Conservation (phyloP, 2,329 filamentous ascomycete genomes). For the Calonectria henricotiae region DNA sequence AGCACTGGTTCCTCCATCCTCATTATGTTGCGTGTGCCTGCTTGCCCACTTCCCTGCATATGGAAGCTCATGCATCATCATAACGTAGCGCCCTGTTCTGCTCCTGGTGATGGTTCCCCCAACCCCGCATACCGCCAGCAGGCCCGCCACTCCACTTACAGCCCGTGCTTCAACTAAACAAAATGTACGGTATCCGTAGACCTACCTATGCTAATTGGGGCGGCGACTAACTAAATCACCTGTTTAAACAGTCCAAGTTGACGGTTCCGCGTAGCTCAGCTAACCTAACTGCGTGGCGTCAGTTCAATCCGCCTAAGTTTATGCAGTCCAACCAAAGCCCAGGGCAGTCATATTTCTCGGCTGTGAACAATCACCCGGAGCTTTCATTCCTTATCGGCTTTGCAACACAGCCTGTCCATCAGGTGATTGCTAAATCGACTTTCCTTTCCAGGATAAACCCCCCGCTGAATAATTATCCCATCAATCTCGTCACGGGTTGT, state of each 20-base stretch:
- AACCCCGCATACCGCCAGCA: constrained; percentile 16
- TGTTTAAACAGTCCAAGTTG: not conserved
- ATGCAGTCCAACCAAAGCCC: not conserved
- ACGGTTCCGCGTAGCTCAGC: not conserved
- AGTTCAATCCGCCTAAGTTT: not conserved
- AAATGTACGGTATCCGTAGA: not conserved
- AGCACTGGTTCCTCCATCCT: not conserved
- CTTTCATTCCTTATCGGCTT: not conserved
- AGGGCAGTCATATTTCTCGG: constrained; percentile 1
- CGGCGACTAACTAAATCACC: not conserved
- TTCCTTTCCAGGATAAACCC: not conserved
- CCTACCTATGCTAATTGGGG: not conserved
- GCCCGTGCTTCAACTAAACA: not conserved
- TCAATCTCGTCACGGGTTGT: not conserved
- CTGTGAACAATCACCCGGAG: not conserved
- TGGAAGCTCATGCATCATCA: constrained; percentile 5
- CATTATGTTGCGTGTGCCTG: not conserved
- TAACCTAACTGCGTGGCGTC: not conserved
- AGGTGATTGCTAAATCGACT: not conserved
- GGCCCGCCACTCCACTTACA: constrained; percentile 7
- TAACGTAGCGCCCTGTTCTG: not conserved
- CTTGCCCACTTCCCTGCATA: not conserved
- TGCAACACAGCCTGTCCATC: not conserved
- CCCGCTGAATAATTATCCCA: not conserved
- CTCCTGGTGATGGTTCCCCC: not conserved